phyloP scores from a whole-genome alignment of 2,329 filamentous ascomycete species.

The Eutypa lata region DNA sequence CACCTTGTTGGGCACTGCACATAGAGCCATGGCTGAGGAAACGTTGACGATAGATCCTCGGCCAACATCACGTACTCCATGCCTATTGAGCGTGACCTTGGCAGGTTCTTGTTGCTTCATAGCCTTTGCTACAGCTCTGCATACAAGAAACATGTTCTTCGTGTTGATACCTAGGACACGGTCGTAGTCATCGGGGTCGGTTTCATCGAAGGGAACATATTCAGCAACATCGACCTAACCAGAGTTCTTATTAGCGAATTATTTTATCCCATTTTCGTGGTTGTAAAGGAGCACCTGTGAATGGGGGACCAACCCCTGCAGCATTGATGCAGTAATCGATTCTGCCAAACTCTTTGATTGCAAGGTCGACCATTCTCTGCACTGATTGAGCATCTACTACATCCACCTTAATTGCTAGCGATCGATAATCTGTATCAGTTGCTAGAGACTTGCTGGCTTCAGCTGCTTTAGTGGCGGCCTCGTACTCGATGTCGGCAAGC shows the following conservation, averaged over 20 bases:
- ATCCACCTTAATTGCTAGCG: slow-evolving; percentile 3
- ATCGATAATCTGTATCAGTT: slow-evolving; percentile 4
- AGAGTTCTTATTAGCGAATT: background rate
- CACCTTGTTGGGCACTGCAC: slow-evolving; percentile 12
- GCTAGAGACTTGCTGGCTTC: slow-evolving; percentile 12
- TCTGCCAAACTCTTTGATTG: slow-evolving; percentile 9
- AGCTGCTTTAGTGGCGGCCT: slow-evolving; percentile 6
- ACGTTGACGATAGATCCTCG: slow-evolving; percentile 29
- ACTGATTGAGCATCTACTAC: slow-evolving; percentile 10
- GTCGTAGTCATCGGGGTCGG: slow-evolving; percentile 16
- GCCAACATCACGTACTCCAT: slow-evolving; percentile 11
- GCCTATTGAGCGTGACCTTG: slow-evolving; percentile 11
- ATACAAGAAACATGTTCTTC: slow-evolving; percentile 14
- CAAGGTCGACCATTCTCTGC: slow-evolving; percentile 4
- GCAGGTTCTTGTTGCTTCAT: slow-evolving; percentile 16
- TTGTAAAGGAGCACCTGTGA: too few species aligned
- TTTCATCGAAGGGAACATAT: slow-evolving; percentile 19
- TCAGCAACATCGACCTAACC: slow-evolving; percentile 13
- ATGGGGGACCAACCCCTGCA: slow-evolving; percentile 10
- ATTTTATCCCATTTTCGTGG: too few species aligned
- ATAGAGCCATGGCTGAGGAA: slow-evolving; percentile 20
- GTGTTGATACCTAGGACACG: slow-evolving; percentile 19
- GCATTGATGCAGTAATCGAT: slow-evolving; percentile 19
- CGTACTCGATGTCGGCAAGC: slow-evolving; percentile 15
- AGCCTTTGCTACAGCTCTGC: slow-evolving; percentile 9